phyloP scores from a whole-genome alignment of 495 filamentous ascomycete genomes.

The Trichocladium antarcticum region DNA sequence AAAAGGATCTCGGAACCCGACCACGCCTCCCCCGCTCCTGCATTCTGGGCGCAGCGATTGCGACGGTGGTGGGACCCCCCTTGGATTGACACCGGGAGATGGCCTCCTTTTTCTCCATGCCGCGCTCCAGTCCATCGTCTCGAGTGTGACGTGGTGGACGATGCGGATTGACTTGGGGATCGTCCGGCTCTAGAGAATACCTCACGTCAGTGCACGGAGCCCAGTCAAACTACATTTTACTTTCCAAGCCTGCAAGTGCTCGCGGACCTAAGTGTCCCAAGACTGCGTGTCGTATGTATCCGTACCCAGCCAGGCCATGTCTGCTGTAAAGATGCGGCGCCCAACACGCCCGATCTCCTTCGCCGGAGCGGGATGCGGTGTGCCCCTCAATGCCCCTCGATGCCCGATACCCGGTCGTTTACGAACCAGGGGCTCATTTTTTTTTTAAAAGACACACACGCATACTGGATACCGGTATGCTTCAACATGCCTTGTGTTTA shows the following conservation, averaged over 20 bases:
- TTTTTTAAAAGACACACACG: background rate
- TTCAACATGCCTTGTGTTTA: no score
- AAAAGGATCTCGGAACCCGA: background rate
- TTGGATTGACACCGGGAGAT: background rate
- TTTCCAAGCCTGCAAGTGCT: background rate
- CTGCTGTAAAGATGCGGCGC: background rate
- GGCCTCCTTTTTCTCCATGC: background rate
- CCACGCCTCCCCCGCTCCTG: slow-evolving; percentile 8
- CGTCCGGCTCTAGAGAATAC: slow-evolving; percentile 1
- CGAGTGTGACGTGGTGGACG: background rate
- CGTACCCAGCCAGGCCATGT: no score
- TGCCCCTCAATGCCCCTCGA: background rate
- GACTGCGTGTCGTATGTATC: no score
- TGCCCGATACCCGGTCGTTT: background rate
- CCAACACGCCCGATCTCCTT: background rate
- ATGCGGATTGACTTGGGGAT: slow-evolving; percentile 8
- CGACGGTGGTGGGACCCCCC: background rate
- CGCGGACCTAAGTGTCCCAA: background rate
- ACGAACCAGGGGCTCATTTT: no score
- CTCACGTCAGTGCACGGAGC: no score
- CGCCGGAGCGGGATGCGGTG: background rate
- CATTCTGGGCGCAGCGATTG: slow-evolving; percentile 5
- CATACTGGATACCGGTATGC: background rate
- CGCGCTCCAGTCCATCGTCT: background rate
- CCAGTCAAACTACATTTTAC: no score